Conservation (phyloP, 2,329 filamentous ascomycete genomes). For the Alternaria alternata region DNA sequence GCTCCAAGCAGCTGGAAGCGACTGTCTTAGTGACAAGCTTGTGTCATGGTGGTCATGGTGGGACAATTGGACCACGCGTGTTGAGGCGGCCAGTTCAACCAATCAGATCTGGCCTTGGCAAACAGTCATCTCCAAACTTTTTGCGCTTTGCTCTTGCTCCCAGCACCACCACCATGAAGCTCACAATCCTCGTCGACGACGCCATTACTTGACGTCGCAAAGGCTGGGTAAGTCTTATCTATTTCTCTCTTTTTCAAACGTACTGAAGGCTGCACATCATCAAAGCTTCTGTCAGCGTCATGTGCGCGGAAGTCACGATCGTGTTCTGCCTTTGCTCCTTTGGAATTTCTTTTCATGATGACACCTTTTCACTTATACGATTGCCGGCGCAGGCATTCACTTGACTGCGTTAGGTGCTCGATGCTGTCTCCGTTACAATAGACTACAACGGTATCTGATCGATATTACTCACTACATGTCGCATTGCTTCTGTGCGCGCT, state of each 20-base stretch:
- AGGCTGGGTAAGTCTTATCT: slow-evolving; percentile 17
- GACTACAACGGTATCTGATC: slow-evolving; percentile 54
- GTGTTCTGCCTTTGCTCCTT: slow-evolving; percentile 1
- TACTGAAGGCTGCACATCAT: not conserved
- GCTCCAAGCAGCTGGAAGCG: not conserved
- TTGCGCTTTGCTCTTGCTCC: slow-evolving; percentile 11
- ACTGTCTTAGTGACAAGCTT: not conserved
- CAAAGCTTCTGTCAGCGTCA: not conserved
- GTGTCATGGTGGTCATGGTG: not conserved
- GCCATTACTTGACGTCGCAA: slow-evolving; percentile 20
- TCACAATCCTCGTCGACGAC: slow-evolving; percentile 15
- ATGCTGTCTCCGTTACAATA: slow-evolving; percentile 46
- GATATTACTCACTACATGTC: slow-evolving; percentile 4
- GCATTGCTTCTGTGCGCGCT: not conserved
- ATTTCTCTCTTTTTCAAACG: not conserved
- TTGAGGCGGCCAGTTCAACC: not conserved
- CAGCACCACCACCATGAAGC: slow-evolving; percentile 19
- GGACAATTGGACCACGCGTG: not conserved
- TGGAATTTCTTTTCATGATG: slow-evolving; percentile 31
- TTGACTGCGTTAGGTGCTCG: slow-evolving; percentile 40
- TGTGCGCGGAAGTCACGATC: not conserved
- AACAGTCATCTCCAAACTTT: slow-evolving; percentile 16
- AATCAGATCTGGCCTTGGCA: slow-evolving; percentile 18
- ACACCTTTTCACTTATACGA: slow-evolving; percentile 38
- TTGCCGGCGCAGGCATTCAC: slow-evolving; percentile 39